Percentiles rank a stretch among this genome's conserved stretches.
These are phyloP conservation scores for Xylaria sp. DNA, from an alignment of 2,329 filamentous ascomycete species.

Conservation along the genomic window DNA sequence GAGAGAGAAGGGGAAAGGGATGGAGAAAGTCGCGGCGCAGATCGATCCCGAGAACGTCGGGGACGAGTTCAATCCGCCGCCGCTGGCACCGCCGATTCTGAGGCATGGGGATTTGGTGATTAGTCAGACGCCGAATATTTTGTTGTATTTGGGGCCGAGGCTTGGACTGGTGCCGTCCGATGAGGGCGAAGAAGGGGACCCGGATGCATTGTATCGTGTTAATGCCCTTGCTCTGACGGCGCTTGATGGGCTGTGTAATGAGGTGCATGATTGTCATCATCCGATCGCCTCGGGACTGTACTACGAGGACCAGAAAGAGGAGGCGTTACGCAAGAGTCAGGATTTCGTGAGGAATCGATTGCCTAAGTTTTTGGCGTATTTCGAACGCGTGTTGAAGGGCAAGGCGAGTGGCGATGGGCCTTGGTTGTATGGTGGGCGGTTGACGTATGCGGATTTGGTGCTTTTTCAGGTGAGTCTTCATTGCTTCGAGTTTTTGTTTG, in stretches of 20 bases:
- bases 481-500: neutral
- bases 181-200: conserved; percentile 17
- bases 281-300: conserved; percentile 62
- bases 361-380: conserved; percentile 73
- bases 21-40: conserved; percentile 52
- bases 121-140: conserved; percentile 74
- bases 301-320: conserved; percentile 78
- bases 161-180: conserved; percentile 59
- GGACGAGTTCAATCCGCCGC: conserved; percentile 65
- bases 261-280: conserved; percentile 77
- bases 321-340: conserved; percentile 61
- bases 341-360: conserved; percentile 66
- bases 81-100: conserved; percentile 71
- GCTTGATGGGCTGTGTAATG: conserved; percentile 70
- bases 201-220: conserved; percentile 55
- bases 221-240: conserved; percentile 70
- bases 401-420: conserved; percentile 63
- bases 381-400: conserved; percentile 67
- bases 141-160: conserved; percentile 69
- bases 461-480: conserved; percentile 67
- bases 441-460: conserved; percentile 77
- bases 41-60: conserved; percentile 53
- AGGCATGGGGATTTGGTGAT: conserved; percentile 66
- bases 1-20: too few species aligned
- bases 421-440: conserved; percentile 67